phyloP scores from a whole-genome alignment of 2,329 filamentous ascomycete species.

The Stenocarpella maydis region DNA sequence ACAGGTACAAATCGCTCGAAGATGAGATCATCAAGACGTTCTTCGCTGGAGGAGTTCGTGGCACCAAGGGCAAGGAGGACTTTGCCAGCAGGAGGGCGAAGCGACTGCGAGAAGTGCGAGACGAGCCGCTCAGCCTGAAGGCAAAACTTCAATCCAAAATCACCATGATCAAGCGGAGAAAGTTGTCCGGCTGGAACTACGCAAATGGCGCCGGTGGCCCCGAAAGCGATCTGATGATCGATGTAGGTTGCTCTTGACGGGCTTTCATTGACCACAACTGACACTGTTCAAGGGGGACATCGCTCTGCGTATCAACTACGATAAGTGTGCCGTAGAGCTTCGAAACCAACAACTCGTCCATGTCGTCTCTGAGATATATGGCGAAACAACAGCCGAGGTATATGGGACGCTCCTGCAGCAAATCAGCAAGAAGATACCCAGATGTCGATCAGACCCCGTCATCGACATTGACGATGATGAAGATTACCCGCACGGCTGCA shows the following conservation, averaged over 20 bases:
- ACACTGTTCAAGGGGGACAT: slow-evolving; percentile 54
- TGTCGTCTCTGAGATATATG: slow-evolving; percentile 75
- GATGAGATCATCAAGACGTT: slow-evolving; percentile 65
- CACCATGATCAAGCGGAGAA: slow-evolving; percentile 33
- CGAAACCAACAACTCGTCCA: slow-evolving; percentile 80
- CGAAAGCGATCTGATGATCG: slow-evolving; percentile 52
- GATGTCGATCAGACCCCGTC: slow-evolving; percentile 69
- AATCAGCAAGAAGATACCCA: slow-evolving; percentile 72
- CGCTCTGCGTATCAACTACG: slow-evolving; percentile 82
- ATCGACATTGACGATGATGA: slow-evolving; percentile 53
- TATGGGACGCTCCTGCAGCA: slow-evolving; percentile 78
- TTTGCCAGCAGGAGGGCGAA: slow-evolving; percentile 64
- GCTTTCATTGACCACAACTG: slow-evolving; percentile 1
- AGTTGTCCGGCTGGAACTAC: slow-evolving; percentile 38
- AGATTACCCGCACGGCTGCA: slow-evolving; percentile 44
- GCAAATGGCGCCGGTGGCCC: slow-evolving; percentile 49
- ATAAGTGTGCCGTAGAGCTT: slow-evolving; percentile 83
- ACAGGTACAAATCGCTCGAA: slow-evolving; percentile 68
- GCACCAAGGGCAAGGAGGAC: slow-evolving; percentile 72
- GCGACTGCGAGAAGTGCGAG: slow-evolving; percentile 61
- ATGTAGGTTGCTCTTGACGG: slow-evolving; percentile 52
- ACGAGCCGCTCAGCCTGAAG: slow-evolving; percentile 60
- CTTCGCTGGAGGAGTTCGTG: slow-evolving; percentile 63
- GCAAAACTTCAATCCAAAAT: slow-evolving; percentile 53
- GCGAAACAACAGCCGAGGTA: slow-evolving; percentile 77